Base-by-base conservation (phyloP, 352 stramenopile genomes). In the Phytophthora tubulina region DNA sequence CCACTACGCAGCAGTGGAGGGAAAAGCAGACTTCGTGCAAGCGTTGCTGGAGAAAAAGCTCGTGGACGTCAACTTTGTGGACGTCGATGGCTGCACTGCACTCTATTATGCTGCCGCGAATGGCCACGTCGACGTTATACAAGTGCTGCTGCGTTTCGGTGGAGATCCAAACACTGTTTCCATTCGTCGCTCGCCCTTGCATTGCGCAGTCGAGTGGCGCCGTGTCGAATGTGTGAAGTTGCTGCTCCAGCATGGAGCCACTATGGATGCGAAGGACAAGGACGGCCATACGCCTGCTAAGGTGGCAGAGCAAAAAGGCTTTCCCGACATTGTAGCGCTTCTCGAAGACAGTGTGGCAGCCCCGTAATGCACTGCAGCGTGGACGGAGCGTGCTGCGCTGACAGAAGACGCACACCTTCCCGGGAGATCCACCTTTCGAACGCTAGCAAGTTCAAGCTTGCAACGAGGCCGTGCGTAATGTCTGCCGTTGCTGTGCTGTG, bases 1-100 rank as follows among this genome's bases (percentile, higher is more conserved):
- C 75, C 88, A 95, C 60, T 95, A 93, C 63, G 88, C 88, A 0
- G 85, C 86, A 0, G 84, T 95, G 7, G 88, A 95, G 52, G 88
- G 88, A 50, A 83, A 90, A 33, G 44, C 76, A 1, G 68, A 65
- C 44, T 93, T 95, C 46, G 67, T 92, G 21, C 57, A 73, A 42
- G 75, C 81, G 39, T 71, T 95, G 67, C 70, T 95, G 39, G 62
- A 72, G 8, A 76, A 73, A 14, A 38, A 80, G 14, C 85, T 95
- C 38, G 86, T 92, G 46, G 76, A 93, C 42, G 81, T 91, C 15
- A 86, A 93, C 62, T 58, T 95, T 45, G 72, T 80, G 30, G 85
- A 94, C 48, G 70, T 76, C 3, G 88, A 95, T 44, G 58, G 70
- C 7, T 95, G 84, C 63, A 87, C 88, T 13, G 86, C 85, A 9